These are phyloP conservation scores for Solanum pennellii DNA, from an alignment of 257 asterid species.

Conservation along the genomic window DNA sequence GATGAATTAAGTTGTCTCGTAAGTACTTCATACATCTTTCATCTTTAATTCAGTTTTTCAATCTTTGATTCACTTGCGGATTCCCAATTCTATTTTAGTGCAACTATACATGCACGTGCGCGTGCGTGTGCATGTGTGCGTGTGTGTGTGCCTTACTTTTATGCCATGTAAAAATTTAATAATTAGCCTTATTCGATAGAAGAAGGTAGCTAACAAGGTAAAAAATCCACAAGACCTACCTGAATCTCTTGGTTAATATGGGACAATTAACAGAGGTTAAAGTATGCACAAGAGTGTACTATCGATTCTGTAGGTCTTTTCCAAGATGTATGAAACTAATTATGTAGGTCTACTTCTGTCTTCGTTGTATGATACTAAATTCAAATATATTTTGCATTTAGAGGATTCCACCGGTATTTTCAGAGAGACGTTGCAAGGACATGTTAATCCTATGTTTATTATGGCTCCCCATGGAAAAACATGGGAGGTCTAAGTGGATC, in stretches of 20 bases:
- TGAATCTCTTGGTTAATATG: not conserved
- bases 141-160: not conserved
- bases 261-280: not conserved
- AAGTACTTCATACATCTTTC: too few species aligned
- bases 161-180: not conserved
- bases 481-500: not conserved
- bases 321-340: not conserved
- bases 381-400: not conserved
- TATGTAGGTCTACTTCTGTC: not conserved
- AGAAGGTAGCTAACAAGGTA: not conserved
- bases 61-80: too few species aligned
- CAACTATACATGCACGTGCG: too few species aligned
- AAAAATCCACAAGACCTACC: not conserved
- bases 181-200: not conserved
- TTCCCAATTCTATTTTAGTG: too few species aligned
- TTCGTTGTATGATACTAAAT: not conserved
- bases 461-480: not conserved
- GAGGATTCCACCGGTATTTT: not conserved
- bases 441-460: not conserved
- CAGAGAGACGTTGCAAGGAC: not conserved
- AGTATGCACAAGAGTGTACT: not conserved
- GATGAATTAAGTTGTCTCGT: too few species aligned
- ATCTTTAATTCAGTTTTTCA: too few species aligned
- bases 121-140: too few species aligned
- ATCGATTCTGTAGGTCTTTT: not conserved